phyloP scores from a whole-genome alignment of 2,329 filamentous ascomycete genomes.

The Neoascochyta sp. region DNA sequence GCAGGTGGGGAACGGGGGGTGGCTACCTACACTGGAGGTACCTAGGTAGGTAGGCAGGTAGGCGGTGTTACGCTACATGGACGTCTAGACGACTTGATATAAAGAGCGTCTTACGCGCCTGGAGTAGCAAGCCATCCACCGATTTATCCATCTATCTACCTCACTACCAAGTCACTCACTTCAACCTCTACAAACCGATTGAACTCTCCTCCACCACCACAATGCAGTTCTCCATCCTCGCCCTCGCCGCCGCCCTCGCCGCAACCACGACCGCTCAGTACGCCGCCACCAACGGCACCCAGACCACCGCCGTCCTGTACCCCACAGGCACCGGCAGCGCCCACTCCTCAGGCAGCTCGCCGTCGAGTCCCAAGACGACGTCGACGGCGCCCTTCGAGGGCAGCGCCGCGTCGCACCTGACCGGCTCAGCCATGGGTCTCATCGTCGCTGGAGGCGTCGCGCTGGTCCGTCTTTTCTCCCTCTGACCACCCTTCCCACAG shows the following conservation, averaged over 20 bases:
- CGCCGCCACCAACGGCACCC: constrained; percentile 23
- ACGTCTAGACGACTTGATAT: constrained; percentile 7
- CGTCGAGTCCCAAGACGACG: constrained; percentile 9
- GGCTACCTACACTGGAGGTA: neutral
- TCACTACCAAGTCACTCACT: constrained; percentile 1
- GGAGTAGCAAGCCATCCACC: neutral
- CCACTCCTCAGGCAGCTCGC: constrained; percentile 6
- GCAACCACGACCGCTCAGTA: constrained; percentile 26
- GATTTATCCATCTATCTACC: neutral
- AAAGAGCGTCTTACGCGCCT: constrained; percentile 3
- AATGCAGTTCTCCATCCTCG: constrained; percentile 33
- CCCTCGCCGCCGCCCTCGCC: constrained; percentile 23
- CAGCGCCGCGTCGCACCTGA: constrained; percentile 23
- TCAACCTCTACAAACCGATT: neutral
- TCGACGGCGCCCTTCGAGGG: constrained; percentile 22
- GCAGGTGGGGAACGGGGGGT: constrained; percentile 1
- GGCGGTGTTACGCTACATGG: too few relatives aligned
- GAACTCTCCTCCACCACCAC: constrained; percentile 3
- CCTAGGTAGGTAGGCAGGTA: neutral
- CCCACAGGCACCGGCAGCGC: constrained; percentile 24
- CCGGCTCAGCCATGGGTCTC: constrained; percentile 27
- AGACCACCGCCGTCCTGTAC: constrained; percentile 12
- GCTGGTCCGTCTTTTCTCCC: too few relatives aligned
- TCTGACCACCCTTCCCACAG: too few relatives aligned
- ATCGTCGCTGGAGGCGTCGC: constrained; percentile 33